These are phyloP conservation scores for Apiospora kogelbergensis DNA, from an alignment of 2,329 filamentous ascomycete species.

Conservation along the genomic window DNA sequence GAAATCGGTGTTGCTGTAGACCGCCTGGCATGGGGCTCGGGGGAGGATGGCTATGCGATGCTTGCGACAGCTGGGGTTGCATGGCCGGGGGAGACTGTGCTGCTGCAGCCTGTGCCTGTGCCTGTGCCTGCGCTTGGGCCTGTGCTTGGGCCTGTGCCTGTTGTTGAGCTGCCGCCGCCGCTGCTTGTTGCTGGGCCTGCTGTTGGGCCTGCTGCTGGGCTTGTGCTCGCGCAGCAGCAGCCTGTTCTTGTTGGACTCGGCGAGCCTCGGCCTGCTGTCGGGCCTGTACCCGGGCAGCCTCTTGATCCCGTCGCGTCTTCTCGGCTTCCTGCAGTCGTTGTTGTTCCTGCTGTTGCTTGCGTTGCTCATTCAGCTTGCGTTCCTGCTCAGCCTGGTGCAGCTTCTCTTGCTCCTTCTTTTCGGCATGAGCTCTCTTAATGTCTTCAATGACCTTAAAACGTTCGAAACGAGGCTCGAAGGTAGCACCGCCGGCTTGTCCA, in stretches of 20 bases:
- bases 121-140: conserved; percentile 29
- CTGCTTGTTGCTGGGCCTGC: conserved; percentile 31
- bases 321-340: conserved; percentile 21
- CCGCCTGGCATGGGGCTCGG: conserved; percentile 36
- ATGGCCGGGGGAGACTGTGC: conserved; percentile 31
- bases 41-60: conserved; percentile 44
- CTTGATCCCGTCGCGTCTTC: conserved; percentile 8
- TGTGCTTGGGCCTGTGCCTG: conserved; percentile 33
- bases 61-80: conserved; percentile 35
- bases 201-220: conserved; percentile 43
- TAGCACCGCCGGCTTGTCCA: conserved; percentile 66
- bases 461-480: conserved; percentile 84
- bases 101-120: conserved; percentile 22
- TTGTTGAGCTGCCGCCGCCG: conserved; percentile 38
- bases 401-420: conserved; percentile 76
- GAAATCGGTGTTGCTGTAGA: conserved; percentile 47
- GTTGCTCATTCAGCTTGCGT: conserved; percentile 48
- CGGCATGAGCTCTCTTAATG: conserved; percentile 75
- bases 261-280: conserved; percentile 29
- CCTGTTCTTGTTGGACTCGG: conserved; percentile 37
- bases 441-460: conserved; percentile 89
- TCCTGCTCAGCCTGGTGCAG: conserved; percentile 62
- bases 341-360: conserved; percentile 46
- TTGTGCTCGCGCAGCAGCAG: conserved; percentile 17
- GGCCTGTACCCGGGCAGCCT: background rate